phyloP scores from a whole-genome alignment of 2,329 filamentous ascomycete species.

The Aureobasidium namibiae region DNA sequence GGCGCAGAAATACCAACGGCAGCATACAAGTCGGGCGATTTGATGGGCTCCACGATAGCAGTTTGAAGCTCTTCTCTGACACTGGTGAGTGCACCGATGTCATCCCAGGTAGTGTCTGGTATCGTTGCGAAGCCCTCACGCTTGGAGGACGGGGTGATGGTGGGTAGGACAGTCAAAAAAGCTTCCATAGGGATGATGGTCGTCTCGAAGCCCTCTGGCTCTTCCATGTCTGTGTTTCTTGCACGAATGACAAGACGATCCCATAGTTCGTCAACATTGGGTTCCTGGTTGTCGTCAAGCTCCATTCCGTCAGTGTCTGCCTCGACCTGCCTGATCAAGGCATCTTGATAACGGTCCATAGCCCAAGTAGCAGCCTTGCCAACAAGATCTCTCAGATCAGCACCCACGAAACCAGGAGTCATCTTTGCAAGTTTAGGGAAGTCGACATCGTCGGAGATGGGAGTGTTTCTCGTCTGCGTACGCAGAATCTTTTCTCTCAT shows the following conservation, averaged over 20 bases:
- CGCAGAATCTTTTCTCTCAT: conserved; percentile 71
- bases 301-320: conserved; percentile 39
- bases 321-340: conserved; percentile 35
- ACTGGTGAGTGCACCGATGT: conserved; percentile 77
- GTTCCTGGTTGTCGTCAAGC: conserved; percentile 35
- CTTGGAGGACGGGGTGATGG: conserved; percentile 72
- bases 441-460: conserved; percentile 61
- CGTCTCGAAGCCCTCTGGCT: conserved; percentile 46
- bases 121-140: conserved; percentile 93
- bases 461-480: conserved; percentile 59
- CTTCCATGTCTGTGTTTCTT: conserved; percentile 38
- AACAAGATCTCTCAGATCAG: conserved; percentile 69
- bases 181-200: conserved; percentile 56
- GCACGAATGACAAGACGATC: conserved; percentile 44
- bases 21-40: conserved; percentile 67
- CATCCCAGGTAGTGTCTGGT: conserved; percentile 84
- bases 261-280: conserved; percentile 22
- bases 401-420: conserved; percentile 88
- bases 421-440: conserved; percentile 66
- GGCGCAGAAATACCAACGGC: conserved; percentile 71
- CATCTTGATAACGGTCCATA: conserved; percentile 52
- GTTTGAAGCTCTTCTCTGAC: conserved; percentile 74
- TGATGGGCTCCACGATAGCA: conserved; percentile 86
- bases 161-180: conserved; percentile 66
- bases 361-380: conserved; percentile 57